These are phyloP conservation scores for Fusarium hainanense DNA, from an alignment of 2,329 filamentous ascomycete species.

Conservation along the genomic window DNA sequence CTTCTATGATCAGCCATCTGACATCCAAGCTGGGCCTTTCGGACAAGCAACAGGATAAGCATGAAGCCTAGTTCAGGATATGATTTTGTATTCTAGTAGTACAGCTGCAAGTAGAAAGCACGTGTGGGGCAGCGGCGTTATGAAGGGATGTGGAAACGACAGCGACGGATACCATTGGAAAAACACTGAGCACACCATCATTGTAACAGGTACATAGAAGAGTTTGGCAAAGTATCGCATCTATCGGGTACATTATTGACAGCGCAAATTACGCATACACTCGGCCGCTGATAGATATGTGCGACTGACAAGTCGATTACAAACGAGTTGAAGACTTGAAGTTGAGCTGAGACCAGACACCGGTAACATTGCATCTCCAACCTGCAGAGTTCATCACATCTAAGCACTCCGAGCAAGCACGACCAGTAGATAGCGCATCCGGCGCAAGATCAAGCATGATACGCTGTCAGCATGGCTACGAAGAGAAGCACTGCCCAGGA, in stretches of 20 bases:
- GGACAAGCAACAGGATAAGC: slow-evolving; percentile 15
- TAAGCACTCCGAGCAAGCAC: neutral
- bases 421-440: slow-evolving; percentile 20
- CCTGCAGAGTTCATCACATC: neutral
- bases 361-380: neutral
- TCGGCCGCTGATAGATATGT: neutral
- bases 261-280: neutral
- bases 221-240: neutral
- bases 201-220: neutral
- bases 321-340: neutral
- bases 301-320: neutral
- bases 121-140: slow-evolving; percentile 11
- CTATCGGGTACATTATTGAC: neutral
- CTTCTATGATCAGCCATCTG: slow-evolving; percentile 38
- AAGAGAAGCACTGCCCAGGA: neutral
- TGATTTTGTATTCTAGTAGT: neutral
- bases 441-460: slow-evolving; percentile 7
- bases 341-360: neutral
- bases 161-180: slow-evolving; percentile 5
- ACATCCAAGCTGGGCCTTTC: slow-evolving; percentile 38
- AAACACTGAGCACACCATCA: slow-evolving; percentile 16
- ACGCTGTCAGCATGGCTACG: slow-evolving; percentile 8
- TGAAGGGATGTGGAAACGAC: neutral
- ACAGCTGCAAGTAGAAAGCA: slow-evolving; percentile 1
- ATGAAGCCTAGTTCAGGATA: neutral